Base-by-base conservation (phyloP, 768 basidiomycete species). In the Termitomyces sp. region DNA sequence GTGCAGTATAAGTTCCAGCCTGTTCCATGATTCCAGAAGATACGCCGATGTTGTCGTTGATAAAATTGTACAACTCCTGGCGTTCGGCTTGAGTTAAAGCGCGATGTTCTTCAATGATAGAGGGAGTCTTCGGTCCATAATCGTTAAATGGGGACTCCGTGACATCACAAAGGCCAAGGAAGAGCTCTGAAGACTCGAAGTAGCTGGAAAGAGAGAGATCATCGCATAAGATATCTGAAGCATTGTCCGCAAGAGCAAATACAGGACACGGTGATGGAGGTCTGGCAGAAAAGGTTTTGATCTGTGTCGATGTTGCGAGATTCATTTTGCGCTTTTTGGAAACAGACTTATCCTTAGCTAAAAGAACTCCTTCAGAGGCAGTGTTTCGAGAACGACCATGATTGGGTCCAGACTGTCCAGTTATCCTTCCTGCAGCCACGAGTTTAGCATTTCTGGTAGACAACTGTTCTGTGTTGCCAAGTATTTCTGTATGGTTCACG, bases 1-100 rank as follows among this genome's bases (percentile, higher is more conserved):
- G 77, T 53, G 74, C 71, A 61, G 74, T 75, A 68, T 87, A 86
- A 9, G 80, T 79, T 25, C 82, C 83, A 60, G 80, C 76, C 48
- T 74, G 77, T 67, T 86, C 83, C 62, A 81, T 77, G 47, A 84
- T 74, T 46, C 80, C 80, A 37, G 68, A 59, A 20, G 78, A 73
- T 60, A 77, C 76, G 14, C 79, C 81, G 54, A 87, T 77, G 48
- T 74, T 79, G 63, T 73, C 75, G 60, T 82, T 78, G 43, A 88
- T 72, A 32, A 81, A 70, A 53, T 80, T 74, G 65, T 88, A 88
- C 60, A 83, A 73, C 31, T 76, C 79, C 56, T 73, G 69, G 38
- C 85, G 82, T 67, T 86, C 83, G n/a, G 68, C 65, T 58, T 71
- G 62, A 14, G 77, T 75, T 50, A 85, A 73, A 25, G 75, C 66